Evolutionary conservation across 257 asterid genomes (phyloP).

Genomic region (Avicennia marina): DNA sequence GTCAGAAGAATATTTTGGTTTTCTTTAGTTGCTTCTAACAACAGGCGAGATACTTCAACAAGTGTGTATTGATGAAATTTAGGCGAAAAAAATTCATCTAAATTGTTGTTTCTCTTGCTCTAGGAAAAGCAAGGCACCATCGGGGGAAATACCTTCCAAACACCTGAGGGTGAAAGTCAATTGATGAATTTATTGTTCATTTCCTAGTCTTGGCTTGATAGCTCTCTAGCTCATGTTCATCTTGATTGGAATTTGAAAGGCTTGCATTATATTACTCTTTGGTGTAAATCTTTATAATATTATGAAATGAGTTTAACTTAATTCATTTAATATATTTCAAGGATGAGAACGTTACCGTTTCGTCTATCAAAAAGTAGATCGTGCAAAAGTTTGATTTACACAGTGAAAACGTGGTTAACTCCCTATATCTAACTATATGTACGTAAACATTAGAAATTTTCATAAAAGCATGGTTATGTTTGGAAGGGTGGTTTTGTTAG

Average conservation of each 20-base stretch:
- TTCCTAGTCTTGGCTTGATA: too few relatives aligned
- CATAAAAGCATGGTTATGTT: too few relatives aligned
- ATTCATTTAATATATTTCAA: background rate
- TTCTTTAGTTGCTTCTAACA: constrained; percentile 13
- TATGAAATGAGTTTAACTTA: background rate
- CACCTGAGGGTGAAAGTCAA: constrained; percentile 8
- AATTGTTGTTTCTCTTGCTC: background rate
- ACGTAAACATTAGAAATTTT: too few relatives aligned
- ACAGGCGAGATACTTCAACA: constrained; percentile 6
- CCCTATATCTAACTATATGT: too few relatives aligned
- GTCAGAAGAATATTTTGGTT: constrained; percentile 9
- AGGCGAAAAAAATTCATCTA: background rate
- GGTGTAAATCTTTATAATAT: background rate
- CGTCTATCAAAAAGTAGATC: constrained; percentile 18
- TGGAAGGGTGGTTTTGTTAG: too few relatives aligned
- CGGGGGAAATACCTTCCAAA: constrained; percentile 7
- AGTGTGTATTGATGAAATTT: background rate
- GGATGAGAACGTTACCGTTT: constrained; percentile 20
- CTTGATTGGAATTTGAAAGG: too few relatives aligned
- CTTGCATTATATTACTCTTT: too few relatives aligned
- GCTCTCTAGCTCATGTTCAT: too few relatives aligned
- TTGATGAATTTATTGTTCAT: background rate
- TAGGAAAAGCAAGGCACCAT: constrained; percentile 13
- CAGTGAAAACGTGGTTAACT: too few relatives aligned
- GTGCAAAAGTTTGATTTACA: constrained; percentile 15